Conservation (phyloP, 2,329 filamentous ascomycete species). For the Aureobasidium sp. region DNA sequence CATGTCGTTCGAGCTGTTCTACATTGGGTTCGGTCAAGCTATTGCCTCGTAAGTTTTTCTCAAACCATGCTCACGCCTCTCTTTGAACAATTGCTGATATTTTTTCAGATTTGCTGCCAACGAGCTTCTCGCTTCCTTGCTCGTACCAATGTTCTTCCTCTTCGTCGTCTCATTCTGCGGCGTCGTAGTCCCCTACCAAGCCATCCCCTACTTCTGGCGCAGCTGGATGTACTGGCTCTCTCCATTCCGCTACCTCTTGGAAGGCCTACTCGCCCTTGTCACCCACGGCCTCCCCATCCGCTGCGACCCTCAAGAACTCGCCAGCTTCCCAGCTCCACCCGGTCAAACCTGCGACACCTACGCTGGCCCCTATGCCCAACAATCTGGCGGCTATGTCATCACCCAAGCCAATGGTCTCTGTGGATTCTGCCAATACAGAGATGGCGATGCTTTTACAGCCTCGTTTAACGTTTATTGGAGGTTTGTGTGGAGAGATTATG, state of each 20-base stretch:
- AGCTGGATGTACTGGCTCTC: constrained; percentile 69
- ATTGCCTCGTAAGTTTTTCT: constrained; percentile 42
- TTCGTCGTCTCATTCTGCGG: constrained; percentile 64
- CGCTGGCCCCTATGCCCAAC: constrained; percentile 29
- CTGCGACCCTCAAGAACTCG: constrained; percentile 34
- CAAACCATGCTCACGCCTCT: constrained; percentile 21
- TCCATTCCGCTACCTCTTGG: constrained; percentile 54
- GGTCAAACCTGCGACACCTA: constrained; percentile 32
- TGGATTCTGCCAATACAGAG: constrained; percentile 36
- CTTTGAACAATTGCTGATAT: constrained; percentile 43
- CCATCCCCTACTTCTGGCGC: constrained; percentile 60
- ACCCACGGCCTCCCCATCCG: constrained; percentile 36
- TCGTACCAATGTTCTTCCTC: constrained; percentile 66
- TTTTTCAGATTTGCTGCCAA: constrained; percentile 51
- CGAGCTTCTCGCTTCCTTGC: constrained; percentile 50
- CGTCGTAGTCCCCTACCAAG: constrained; percentile 57
- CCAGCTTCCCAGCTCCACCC: constrained; percentile 26
- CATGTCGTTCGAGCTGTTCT: constrained; percentile 63
- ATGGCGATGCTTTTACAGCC: constrained; percentile 38
- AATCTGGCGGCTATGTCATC: constrained; percentile 31
- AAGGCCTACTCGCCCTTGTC: constrained; percentile 25
- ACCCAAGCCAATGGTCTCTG: constrained; percentile 43
- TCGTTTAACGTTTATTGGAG: constrained; percentile 32
- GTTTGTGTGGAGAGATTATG: constrained; percentile 55
- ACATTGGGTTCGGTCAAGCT: constrained; percentile 57